Evolutionary conservation across 2,329 filamentous ascomycete species (phyloP).

Genomic region (Penicillium capsulatum): DNA sequence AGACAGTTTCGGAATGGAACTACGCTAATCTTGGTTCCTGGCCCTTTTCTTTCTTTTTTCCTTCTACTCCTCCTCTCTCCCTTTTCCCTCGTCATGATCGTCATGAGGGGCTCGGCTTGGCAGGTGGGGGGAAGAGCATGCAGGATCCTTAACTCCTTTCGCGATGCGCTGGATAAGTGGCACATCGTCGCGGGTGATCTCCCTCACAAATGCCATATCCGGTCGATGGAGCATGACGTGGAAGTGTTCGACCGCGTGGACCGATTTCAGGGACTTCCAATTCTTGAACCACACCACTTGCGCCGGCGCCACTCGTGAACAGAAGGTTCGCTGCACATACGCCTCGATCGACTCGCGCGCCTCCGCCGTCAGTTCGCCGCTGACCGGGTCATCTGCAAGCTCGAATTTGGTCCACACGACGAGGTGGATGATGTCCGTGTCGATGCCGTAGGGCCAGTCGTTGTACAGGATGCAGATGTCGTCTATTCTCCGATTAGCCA

Average conservation of each 20-base stretch:
- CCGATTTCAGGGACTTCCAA: conserved; percentile 77
- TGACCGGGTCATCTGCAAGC: conserved; percentile 63
- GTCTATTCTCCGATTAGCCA: conserved; percentile 30
- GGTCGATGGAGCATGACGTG: conserved; percentile 87
- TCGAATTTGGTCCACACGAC: conserved; percentile 92
- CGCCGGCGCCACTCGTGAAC: conserved; percentile 40
- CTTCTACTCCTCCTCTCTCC: not conserved
- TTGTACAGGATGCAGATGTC: conserved; percentile 77
- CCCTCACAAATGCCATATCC: conserved; percentile 62
- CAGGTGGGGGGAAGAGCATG: conserved; percentile 13
- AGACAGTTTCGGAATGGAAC: too few species aligned
- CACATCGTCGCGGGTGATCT: conserved; percentile 70
- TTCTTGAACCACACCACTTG: conserved; percentile 87
- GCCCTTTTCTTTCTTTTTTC: not conserved
- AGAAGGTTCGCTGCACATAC: conserved; percentile 67
- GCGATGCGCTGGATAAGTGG: conserved; percentile 53
- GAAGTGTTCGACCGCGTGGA: conserved; percentile 86
- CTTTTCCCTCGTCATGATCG: conserved; percentile 9
- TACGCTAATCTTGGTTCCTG: too few species aligned
- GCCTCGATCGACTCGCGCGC: conserved; percentile 63
- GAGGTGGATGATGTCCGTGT: conserved; percentile 71
- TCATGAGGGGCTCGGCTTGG: conserved; percentile 24
- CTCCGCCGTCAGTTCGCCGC: conserved; percentile 63
- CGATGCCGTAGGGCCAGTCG: conserved; percentile 91
- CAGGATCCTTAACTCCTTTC: too few species aligned